Base-by-base conservation (phyloP, 192 early-diverging fungal species). In the Haplosporangium gracile region DNA sequence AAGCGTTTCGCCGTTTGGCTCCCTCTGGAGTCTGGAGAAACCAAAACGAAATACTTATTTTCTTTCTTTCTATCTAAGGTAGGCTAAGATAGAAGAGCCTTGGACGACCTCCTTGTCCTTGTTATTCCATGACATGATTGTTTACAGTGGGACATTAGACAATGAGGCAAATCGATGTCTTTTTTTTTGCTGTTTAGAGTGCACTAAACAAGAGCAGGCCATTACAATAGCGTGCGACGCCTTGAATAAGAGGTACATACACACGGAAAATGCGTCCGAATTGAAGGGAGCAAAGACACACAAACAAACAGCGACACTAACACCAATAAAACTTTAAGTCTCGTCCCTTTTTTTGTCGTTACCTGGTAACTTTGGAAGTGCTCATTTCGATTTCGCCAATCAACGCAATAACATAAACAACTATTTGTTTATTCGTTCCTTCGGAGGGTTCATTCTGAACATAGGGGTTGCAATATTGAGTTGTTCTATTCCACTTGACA, bases 1-100 rank as follows among this genome's bases (percentile, higher is more conserved):
- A 0, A 6, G 60, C 26, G 11, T 65, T 65, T 65, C 29, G 60
- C 60, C 60, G 60, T 65, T 65, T 65, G 60, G 60, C 60, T 65
- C 26, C 60, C 60, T 32, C 60, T 32, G 60, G 60, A 65, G 60
- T 32, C 60, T 32, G 60, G 60, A 65, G 60, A 65, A 65, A 65
- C 60, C 60, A 65, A 29, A 65, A 65, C 60, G 24, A 65, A 51
- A 0, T 18, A 20, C 5, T 51, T 51, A 16, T 51, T 20, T 51
- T 22, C 49, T 51, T 51, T 22, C 49, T 16, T 51, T 51, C 49
- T 51, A 20, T 18, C 49, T 51, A 51, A 22, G 20, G 49, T 51
- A 51, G 49, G 18, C 18, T 20, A 22, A 51, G 49, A 51, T 51
- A 51, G 5, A 51, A 18, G 49, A 51, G 18, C 49, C 5, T 5